Conservation (phyloP, 1,284 basidiomycete genomes). For the Cerioporus squamosus region DNA sequence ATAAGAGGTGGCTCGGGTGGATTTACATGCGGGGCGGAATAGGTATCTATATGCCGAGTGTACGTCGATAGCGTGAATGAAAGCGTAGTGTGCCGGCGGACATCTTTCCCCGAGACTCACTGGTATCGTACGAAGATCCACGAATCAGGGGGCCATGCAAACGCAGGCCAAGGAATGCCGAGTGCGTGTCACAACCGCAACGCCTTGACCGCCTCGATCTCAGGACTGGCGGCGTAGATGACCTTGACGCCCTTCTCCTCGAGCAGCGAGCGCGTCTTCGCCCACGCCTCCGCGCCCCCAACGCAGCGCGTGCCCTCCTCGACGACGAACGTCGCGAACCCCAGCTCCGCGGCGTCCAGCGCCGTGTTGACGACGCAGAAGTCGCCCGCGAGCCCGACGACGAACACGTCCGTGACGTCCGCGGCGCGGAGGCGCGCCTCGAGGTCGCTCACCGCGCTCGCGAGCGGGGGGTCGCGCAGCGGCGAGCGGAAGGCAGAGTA, state of each 20-base stretch:
- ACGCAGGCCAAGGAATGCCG: no score
- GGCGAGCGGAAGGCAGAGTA: slow-evolving; percentile 53
- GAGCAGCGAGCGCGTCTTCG: slow-evolving; percentile 26
- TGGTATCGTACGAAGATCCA: no score
- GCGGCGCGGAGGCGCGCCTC: slow-evolving; percentile 37
- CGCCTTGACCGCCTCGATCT: slow-evolving; percentile 9
- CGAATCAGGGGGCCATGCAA: no score
- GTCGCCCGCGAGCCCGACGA: slow-evolving; percentile 66
- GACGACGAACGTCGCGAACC: slow-evolving; percentile 44
- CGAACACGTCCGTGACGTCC: slow-evolving; percentile 48
- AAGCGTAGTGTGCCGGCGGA: no score
- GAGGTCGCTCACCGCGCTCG: slow-evolving; percentile 38
- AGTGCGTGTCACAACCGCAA: neutral
- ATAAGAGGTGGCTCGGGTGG: no score
- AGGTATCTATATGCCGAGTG: no score
- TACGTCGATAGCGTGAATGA: no score
- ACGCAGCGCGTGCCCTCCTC: slow-evolving; percentile 41
- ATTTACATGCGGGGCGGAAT: no score
- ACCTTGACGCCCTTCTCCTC: slow-evolving; percentile 31
- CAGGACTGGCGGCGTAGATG: slow-evolving; percentile 29
- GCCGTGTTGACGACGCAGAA: slow-evolving; percentile 57
- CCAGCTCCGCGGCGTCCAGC: slow-evolving; percentile 47
- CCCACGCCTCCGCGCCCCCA: slow-evolving; percentile 33
- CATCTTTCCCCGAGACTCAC: no score
- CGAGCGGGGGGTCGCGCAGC: slow-evolving; percentile 38